These are phyloP conservation scores for Leishmania guyanensis DNA, from an alignment of 208 protist genomes.

Conservation along the genomic window DNA sequence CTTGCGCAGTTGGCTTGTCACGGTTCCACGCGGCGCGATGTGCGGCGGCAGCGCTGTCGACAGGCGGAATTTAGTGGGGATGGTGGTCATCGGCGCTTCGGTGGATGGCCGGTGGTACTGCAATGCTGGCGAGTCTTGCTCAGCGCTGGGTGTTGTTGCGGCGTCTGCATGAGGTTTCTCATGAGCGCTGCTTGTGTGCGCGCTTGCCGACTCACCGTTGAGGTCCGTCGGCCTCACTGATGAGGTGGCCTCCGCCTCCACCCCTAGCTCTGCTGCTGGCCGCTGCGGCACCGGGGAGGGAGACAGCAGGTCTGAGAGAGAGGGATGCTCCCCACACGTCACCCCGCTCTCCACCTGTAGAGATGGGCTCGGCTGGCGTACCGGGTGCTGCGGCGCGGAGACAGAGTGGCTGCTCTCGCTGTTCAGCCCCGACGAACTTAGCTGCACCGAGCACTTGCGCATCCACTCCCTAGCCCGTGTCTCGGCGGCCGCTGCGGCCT, in stretches of 20 bases:
- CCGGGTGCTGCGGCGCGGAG: background rate
- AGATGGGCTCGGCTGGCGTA: background rate
- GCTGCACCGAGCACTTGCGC: background rate
- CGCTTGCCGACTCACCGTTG: background rate
- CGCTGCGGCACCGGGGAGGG: background rate
- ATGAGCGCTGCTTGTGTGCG: background rate
- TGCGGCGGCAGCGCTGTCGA: conserved; percentile 15
- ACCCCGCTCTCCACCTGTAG: conserved; percentile 5
- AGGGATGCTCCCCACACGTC: background rate
- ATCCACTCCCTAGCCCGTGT: background rate
- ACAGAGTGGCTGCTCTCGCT: background rate
- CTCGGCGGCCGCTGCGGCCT: conserved; percentile 14
- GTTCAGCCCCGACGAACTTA: background rate
- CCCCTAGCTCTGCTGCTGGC: background rate
- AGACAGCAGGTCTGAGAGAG: background rate
- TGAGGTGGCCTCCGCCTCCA: background rate
- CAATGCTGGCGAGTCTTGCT: background rate
- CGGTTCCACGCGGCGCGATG: conserved; percentile 9
- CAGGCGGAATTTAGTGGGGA: background rate
- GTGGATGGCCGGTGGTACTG: background rate
- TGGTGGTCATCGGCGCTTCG: background rate
- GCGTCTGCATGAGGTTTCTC: background rate
- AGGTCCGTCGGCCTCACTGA: background rate
- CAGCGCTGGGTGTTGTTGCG: background rate
- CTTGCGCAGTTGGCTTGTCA: conserved; percentile 20